Evolutionary conservation across 139 green algal genomes (phyloP).

Genomic region (Nannochloris sp.): DNA sequence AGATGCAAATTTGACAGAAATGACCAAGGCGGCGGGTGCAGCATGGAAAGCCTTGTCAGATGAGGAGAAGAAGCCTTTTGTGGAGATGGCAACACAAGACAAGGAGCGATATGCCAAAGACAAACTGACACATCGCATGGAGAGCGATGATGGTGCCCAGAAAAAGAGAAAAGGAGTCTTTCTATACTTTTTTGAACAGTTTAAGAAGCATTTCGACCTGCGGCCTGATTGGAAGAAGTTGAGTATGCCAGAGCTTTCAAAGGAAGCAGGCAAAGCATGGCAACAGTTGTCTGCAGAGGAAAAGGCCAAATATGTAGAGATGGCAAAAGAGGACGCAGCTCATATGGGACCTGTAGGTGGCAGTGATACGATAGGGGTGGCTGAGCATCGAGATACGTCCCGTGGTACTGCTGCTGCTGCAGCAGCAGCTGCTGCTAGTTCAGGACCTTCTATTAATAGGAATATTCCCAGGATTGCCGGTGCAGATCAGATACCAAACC

Average conservation of each 20-base stretch:
- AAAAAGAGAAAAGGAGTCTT: too few species aligned
- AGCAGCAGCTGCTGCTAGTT: not conserved
- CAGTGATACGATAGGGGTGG: not conserved
- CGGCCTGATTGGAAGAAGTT: too few species aligned
- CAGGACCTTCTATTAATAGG: not conserved
- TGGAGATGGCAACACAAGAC: not conserved
- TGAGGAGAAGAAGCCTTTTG: conserved; percentile 10
- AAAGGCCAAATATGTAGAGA: not conserved
- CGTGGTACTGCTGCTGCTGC: not conserved
- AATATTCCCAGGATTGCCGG: not conserved
- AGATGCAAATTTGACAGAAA: not conserved
- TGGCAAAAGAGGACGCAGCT: not conserved
- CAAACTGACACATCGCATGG: not conserved
- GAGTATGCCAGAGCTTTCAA: too few species aligned
- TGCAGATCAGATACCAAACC: not conserved
- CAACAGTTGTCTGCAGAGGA: not conserved
- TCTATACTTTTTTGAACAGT: too few species aligned
- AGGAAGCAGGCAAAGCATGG: too few species aligned
- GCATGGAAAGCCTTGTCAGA: conserved; percentile 5
- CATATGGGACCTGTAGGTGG: not conserved
- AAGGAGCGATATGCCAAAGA: conserved; percentile 3
- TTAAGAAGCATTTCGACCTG: too few species aligned
- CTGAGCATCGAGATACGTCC: not conserved
- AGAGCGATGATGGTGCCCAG: not conserved
- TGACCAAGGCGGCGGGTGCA: not conserved